Evolutionary conservation across 441 rosid species (phyloP).

Genomic region (Macaranga tanarius): DNA sequence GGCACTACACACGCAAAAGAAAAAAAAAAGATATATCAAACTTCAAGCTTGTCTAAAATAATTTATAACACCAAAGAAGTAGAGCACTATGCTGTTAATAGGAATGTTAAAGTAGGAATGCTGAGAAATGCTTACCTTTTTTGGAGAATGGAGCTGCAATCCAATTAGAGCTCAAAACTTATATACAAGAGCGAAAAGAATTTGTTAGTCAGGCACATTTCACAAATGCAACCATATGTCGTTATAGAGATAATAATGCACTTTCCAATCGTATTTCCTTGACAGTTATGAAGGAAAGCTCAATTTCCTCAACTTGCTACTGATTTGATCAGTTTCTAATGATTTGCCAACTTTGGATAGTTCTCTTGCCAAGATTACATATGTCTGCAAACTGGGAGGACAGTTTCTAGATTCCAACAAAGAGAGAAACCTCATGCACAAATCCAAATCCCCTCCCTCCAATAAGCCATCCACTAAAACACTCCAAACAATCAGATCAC

Average conservation of each 20-base stretch:
- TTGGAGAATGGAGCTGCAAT: slow-evolving; percentile 5
- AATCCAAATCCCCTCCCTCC: slow-evolving; percentile 41
- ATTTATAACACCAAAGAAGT: slow-evolving; percentile 3
- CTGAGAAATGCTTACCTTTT: slow-evolving; percentile 24
- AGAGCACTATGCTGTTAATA: slow-evolving; percentile 9
- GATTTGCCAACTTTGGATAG: slow-evolving; percentile 38
- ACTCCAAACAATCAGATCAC: slow-evolving; percentile 62
- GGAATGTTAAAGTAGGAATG: neutral
- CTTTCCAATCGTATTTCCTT: neutral
- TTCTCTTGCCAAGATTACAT: slow-evolving; percentile 41
- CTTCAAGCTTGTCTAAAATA: neutral
- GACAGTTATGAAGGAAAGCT: slow-evolving; percentile 8
- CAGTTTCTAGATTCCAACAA: slow-evolving; percentile 50
- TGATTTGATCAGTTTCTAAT: slow-evolving; percentile 30
- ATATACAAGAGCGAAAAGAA: neutral
- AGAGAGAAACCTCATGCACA: slow-evolving; percentile 46
- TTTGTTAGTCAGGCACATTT: slow-evolving; percentile 10
- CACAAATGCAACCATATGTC: neutral
- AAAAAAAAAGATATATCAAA: neutral
- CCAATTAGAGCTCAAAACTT: slow-evolving; percentile 13
- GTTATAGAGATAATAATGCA: slow-evolving; percentile 2
- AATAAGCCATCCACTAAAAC: slow-evolving; percentile 61
- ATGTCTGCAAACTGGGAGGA: slow-evolving; percentile 36
- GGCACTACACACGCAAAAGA: neutral
- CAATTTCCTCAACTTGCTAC: slow-evolving; percentile 21